These are phyloP conservation scores for Entonaema liquescens DNA, from an alignment of 495 filamentous ascomycete genomes.

Conservation along the genomic window DNA sequence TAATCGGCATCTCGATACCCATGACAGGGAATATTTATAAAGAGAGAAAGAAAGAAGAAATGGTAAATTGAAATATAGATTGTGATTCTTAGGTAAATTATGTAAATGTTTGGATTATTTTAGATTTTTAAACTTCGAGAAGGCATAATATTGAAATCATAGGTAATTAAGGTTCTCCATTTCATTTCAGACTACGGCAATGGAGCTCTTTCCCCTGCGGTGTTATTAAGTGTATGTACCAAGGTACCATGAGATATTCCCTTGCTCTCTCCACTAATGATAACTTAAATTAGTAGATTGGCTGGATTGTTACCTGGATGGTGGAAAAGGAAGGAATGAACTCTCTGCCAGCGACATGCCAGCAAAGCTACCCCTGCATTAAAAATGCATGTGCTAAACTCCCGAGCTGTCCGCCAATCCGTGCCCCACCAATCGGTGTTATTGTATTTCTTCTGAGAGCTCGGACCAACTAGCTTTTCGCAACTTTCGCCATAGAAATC, in stretches of 20 bases:
- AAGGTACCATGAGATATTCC: not conserved
- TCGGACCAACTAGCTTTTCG: slow-evolving; percentile 33
- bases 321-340: not conserved
- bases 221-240: not conserved
- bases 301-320: not conserved
- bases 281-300: not conserved
- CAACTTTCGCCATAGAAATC: slow-evolving; percentile 29
- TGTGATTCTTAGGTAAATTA: not conserved
- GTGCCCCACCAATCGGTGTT: slow-evolving; percentile 23
- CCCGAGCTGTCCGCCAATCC: not conserved
- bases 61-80: not conserved
- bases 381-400: slow-evolving; percentile 11
- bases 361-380: slow-evolving; percentile 32
- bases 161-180: slow-evolving; percentile 19
- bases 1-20: slow-evolving; percentile 3
- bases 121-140: slow-evolving; percentile 19
- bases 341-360: slow-evolving; percentile 14
- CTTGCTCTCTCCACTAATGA: slow-evolving; percentile 16
- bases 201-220: slow-evolving; percentile 16
- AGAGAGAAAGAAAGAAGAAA: not conserved
- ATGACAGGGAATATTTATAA: not conserved
- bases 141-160: slow-evolving; percentile 33
- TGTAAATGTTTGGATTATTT: not conserved
- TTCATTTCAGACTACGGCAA: slow-evolving; percentile 25
- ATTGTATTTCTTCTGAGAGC: slow-evolving; percentile 20